phyloP scores from a whole-genome alignment of 2,329 filamentous ascomycete species.

The Chrysosporium queenslandicum region DNA sequence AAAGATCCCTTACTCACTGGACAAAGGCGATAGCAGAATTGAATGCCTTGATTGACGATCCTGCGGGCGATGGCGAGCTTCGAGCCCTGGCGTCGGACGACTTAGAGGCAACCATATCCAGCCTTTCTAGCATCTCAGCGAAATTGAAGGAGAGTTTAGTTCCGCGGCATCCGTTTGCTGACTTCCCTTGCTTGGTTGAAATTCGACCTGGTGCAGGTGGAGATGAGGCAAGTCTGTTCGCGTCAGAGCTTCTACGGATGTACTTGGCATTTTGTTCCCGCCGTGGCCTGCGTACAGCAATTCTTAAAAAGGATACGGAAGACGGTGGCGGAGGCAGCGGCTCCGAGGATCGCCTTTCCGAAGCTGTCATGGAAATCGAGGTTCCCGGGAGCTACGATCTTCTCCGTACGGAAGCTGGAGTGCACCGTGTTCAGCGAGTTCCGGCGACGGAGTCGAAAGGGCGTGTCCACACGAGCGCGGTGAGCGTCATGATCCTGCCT shows the following conservation, averaged over 20 bases:
- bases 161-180: constrained; percentile 78
- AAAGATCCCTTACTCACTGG: constrained; percentile 11
- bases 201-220: constrained; percentile 87
- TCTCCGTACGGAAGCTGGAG: constrained; percentile 79
- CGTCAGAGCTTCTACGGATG: constrained; percentile 79
- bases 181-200: constrained; percentile 82
- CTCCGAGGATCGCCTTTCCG: constrained; percentile 61
- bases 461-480: constrained; percentile 85
- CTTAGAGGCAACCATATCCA: constrained; percentile 53
- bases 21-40: constrained; percentile 56
- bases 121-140: constrained; percentile 53
- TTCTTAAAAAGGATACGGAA: constrained; percentile 75
- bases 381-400: constrained; percentile 67
- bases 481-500: constrained; percentile 83
- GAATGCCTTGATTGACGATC: constrained; percentile 62
- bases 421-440: constrained; percentile 89
- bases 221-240: constrained; percentile 82
- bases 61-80: constrained; percentile 49
- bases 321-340: constrained; percentile 47
- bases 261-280: constrained; percentile 69
- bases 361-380: constrained; percentile 78
- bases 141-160: constrained; percentile 68
- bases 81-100: constrained; percentile 56
- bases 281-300: constrained; percentile 53
- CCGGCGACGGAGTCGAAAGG: constrained; percentile 86